Percentiles rank a stretch among this genome's conserved stretches.
Evolutionary conservation across 2,329 filamentous ascomycete genomes (phyloP).

Genomic region (Xylaria arbuscula): DNA sequence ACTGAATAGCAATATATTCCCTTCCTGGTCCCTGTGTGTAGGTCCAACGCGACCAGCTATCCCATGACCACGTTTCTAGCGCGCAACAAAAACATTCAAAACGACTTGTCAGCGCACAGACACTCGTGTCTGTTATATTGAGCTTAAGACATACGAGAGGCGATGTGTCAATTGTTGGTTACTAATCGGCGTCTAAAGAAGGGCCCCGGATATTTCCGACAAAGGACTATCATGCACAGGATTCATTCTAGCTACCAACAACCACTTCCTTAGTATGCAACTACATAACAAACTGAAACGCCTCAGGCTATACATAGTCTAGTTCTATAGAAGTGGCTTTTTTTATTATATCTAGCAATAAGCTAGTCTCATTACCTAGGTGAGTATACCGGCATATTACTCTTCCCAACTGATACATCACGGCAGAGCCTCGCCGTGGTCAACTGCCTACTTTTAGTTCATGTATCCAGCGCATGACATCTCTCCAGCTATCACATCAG

Average conservation of each 20-base stretch:
- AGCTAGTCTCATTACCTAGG: not conserved
- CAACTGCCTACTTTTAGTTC: not conserved
- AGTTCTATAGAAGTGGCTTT: not conserved
- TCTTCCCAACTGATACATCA: no score
- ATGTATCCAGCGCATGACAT: not conserved
- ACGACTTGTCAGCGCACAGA: not conserved
- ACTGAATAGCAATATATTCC: not conserved
- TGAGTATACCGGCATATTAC: not conserved
- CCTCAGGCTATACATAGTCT: not conserved
- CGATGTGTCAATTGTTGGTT: not conserved
- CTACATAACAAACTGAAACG: not conserved
- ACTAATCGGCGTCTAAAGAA: not conserved
- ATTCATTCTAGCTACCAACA: not conserved
- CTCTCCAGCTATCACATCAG: not conserved
- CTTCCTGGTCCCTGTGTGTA: not conserved
- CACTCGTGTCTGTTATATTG: not conserved
- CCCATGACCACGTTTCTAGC: not conserved
- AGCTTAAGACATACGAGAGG: not conserved
- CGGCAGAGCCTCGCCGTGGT: not conserved
- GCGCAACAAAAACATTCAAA: not conserved
- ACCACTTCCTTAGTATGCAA: not conserved
- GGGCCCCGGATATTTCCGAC: not conserved
- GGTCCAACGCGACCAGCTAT: not conserved
- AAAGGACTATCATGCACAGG: not conserved
- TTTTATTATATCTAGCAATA: not conserved